A percentile compares a stretch with the other conserved stretches of the same genome.
Conservation (phyloP, 192 early-diverging fungal genomes). For the Coemansia sp. region DNA sequence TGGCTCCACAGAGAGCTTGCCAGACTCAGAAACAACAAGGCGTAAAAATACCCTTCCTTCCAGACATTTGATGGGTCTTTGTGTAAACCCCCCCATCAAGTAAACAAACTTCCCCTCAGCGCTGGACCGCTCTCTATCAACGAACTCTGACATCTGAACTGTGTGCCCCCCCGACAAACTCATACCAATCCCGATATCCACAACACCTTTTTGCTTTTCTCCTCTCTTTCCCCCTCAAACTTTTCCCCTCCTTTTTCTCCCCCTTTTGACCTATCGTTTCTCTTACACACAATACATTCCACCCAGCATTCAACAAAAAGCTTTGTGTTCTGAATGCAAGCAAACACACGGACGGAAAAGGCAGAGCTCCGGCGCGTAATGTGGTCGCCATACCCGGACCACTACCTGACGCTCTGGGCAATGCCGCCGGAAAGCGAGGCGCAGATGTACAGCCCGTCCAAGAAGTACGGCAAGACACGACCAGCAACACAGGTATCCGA, state of each 20-base stretch:
- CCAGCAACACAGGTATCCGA: neutral
- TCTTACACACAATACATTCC: no score
- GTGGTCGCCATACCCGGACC: conserved; percentile 53
- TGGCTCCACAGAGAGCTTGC: conserved; percentile 39
- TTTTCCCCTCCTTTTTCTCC: neutral
- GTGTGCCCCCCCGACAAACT: no score
- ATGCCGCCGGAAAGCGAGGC: conserved; percentile 9
- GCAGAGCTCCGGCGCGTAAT: conserved; percentile 21
- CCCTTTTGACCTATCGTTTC: neutral
- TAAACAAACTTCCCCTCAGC: neutral
- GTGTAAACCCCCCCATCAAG: no score
- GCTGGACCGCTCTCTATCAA: no score
- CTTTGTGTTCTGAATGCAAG: no score
- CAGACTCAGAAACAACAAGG: neutral
- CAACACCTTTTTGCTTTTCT: neutral
- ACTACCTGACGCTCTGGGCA: conserved; percentile 50
- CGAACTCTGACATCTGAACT: no score
- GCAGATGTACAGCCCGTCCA: neutral
- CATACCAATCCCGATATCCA: neutral
- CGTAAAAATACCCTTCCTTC: neutral
- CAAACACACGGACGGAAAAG: conserved; percentile 19
- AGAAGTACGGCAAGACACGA: neutral
- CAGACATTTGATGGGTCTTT: neutral
- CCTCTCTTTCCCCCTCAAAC: neutral
- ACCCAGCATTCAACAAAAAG: no score